phyloP scores from a whole-genome alignment of 2,329 filamentous ascomycete genomes.

The Ophiostoma novo-ulmi region DNA sequence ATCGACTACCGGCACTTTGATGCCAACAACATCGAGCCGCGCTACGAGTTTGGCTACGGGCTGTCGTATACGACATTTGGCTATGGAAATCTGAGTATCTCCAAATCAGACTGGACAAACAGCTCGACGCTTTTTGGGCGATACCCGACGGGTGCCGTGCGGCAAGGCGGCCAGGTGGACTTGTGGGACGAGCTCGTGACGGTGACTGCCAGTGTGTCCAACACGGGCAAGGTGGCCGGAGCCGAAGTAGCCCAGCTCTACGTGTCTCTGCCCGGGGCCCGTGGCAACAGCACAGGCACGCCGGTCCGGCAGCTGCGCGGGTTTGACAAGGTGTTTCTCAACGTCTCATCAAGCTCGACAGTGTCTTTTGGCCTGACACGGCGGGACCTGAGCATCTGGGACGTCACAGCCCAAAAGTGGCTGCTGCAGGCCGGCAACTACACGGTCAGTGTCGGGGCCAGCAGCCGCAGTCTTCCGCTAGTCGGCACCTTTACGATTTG shows the following conservation, averaged over 20 bases:
- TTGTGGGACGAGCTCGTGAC: slow-evolving; percentile 44
- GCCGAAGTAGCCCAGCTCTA: slow-evolving; percentile 46
- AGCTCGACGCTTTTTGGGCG: slow-evolving; percentile 29
- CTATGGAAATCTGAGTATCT: slow-evolving; percentile 38
- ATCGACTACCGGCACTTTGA: slow-evolving; percentile 54
- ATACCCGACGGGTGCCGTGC: slow-evolving; percentile 39
- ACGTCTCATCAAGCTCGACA: slow-evolving; percentile 39
- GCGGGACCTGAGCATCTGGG: slow-evolving; percentile 63
- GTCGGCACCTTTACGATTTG: slow-evolving; percentile 34
- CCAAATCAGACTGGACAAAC: slow-evolving; percentile 23
- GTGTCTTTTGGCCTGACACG: slow-evolving; percentile 53
- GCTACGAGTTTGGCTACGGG: slow-evolving; percentile 53
- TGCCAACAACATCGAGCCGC: slow-evolving; percentile 42
- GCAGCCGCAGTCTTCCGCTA: slow-evolving; percentile 41
- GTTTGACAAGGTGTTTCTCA: slow-evolving; percentile 56
- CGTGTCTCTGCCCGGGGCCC: slow-evolving; percentile 37
- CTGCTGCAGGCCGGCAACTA: slow-evolving; percentile 42
- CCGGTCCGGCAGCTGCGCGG: slow-evolving; percentile 59
- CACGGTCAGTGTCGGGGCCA: slow-evolving; percentile 40
- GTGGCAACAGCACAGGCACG: not conserved
- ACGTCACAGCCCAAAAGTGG: slow-evolving; percentile 58
- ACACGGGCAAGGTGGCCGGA: slow-evolving; percentile 39
- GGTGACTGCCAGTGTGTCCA: slow-evolving; percentile 38
- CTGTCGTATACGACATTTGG: slow-evolving; percentile 52
- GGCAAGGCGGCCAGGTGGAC: slow-evolving; percentile 43